Conservation (phyloP, 1,284 basidiomycete genomes). For the Caloboletus firmus region DNA sequence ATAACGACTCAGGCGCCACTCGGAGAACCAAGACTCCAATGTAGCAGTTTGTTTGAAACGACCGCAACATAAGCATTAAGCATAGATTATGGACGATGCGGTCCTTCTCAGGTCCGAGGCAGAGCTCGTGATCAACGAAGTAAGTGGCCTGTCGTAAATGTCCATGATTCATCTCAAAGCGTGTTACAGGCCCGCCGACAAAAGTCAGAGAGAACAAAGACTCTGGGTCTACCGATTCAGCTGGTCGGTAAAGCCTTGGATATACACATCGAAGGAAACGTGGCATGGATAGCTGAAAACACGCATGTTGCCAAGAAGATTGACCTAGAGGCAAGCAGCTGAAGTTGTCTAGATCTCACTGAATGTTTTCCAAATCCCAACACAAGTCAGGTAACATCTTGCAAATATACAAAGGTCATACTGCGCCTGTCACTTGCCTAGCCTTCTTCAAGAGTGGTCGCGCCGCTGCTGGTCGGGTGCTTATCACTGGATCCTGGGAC, state of each 20-base stretch:
- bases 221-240: conserved; percentile 74
- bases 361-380: conserved; percentile 13
- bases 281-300: conserved; percentile 86
- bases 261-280: conserved; percentile 60
- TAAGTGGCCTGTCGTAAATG: conserved; percentile 35
- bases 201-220: conserved; percentile 72
- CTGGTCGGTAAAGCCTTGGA: conserved; percentile 74
- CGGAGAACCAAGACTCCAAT: not conserved
- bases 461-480: conserved; percentile 43
- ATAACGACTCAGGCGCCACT: no score
- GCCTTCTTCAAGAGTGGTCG: conserved; percentile 53
- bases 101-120: conserved; percentile 71
- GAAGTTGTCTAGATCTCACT: conserved; percentile 2
- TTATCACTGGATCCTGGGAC: conserved; percentile 92
- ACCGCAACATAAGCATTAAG: not conserved
- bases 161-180: not conserved
- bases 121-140: conserved; percentile 69
- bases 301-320: conserved; percentile 72
- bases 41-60: not conserved
- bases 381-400: conserved; percentile 74
- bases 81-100: conserved; percentile 27
- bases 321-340: conserved; percentile 64
- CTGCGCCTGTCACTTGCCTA: conserved; percentile 82
- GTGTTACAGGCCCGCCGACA: conserved; percentile 57
- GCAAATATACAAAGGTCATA: conserved; percentile 78